phyloP scores from a whole-genome alignment of 2,329 filamentous ascomycete species.

The Exophiala calicioides region DNA sequence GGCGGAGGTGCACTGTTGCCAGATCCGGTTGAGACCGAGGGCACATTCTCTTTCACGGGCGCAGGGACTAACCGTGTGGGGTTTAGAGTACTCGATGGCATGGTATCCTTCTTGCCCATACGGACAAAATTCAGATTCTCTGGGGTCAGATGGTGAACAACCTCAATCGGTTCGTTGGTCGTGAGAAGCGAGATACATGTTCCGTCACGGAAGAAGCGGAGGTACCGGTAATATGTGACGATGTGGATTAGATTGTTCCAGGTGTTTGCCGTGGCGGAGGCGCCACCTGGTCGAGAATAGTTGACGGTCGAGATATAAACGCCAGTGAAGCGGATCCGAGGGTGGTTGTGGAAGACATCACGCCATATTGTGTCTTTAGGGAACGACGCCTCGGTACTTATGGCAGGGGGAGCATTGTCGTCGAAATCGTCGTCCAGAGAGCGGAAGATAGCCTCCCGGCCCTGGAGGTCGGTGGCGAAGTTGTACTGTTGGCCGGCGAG shows the following conservation, averaged over 20 bases:
- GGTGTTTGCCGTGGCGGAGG: conserved; percentile 67
- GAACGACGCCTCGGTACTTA: conserved; percentile 24
- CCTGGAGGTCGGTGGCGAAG: conserved; percentile 64
- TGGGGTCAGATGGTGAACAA: conserved; percentile 79
- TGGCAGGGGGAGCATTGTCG: conserved; percentile 29
- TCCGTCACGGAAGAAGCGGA: conserved; percentile 92
- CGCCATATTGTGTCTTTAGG: conserved; percentile 48
- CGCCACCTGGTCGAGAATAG: conserved; percentile 81
- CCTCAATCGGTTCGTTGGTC: conserved; percentile 77
- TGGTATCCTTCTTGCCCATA: conserved; percentile 20
- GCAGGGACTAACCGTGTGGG: conserved; percentile 21
- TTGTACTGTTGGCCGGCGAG: conserved; percentile 82
- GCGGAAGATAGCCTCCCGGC: conserved; percentile 35
- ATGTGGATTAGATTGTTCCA: conserved; percentile 88
- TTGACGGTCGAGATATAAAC: conserved; percentile 97
- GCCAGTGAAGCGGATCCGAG: conserved; percentile 89
- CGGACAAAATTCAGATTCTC: conserved; percentile 59
- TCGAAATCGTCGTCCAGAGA: conserved; percentile 36
- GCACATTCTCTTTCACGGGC: conserved; percentile 32
- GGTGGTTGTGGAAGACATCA: conserved; percentile 76
- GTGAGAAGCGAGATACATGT: conserved; percentile 77
- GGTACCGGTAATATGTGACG: conserved; percentile 96
- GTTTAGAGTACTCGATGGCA: conserved; percentile 22
- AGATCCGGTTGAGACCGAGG: conserved; percentile 43
- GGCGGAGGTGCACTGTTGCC: conserved; percentile 41